phyloP scores from a whole-genome alignment of 306 rosid species.

The Prunus mume region DNA sequence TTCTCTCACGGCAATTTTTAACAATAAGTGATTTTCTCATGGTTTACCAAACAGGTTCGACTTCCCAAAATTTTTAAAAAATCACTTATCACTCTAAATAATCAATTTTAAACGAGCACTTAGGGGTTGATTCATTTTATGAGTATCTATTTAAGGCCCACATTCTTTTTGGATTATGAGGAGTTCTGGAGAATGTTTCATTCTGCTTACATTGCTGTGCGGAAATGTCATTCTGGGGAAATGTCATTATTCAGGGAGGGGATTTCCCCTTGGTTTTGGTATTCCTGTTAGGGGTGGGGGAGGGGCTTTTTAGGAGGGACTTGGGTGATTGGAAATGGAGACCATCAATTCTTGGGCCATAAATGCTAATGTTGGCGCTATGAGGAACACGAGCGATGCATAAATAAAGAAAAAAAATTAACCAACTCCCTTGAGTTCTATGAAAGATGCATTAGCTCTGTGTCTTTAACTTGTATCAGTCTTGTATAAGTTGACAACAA shows the following conservation, averaged over 20 bases:
- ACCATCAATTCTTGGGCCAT: no score
- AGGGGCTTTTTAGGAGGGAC: no score
- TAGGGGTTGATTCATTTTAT: slow-evolving; percentile 95
- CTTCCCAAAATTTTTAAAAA: no score
- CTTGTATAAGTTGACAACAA: neutral
- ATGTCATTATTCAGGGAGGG: no score
- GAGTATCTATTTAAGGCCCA: slow-evolving; percentile 91
- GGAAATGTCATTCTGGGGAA: slow-evolving; percentile 8
- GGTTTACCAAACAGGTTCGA: no score
- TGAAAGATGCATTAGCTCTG: neutral
- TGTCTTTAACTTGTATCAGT: neutral
- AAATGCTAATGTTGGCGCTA: neutral
- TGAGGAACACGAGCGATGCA: neutral
- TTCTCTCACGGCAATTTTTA: no score
- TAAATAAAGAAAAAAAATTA: no score
- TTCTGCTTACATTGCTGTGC: slow-evolving; percentile 53
- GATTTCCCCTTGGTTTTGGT: no score
- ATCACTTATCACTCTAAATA: no score
- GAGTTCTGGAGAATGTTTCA: slow-evolving; percentile 65
- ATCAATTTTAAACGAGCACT: neutral
- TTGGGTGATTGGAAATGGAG: no score
- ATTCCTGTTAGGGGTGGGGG: no score
- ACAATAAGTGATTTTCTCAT: no score
- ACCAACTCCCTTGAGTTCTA: neutral
- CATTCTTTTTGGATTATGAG: slow-evolving; percentile 59